Evolutionary conservation across 1,284 basidiomycete genomes (phyloP).

Genomic region (Tranzscheliella williamsii): DNA sequence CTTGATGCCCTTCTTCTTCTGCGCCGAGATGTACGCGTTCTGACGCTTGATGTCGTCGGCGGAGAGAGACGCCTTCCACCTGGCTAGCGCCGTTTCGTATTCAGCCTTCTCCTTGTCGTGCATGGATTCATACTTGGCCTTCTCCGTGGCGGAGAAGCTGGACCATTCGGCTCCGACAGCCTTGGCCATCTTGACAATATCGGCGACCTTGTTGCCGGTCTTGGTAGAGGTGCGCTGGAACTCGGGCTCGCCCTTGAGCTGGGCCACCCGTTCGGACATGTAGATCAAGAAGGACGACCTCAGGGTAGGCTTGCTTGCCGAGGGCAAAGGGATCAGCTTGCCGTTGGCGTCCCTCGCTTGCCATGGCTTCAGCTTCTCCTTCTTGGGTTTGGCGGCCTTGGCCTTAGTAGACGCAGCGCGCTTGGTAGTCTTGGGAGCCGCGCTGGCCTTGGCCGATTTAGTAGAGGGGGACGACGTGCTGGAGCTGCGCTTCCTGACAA

Average conservation of each 20-base stretch:
- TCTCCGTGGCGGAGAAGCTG: slow-evolving; percentile 27
- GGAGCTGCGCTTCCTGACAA: slow-evolving; percentile 28
- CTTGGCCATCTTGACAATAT: slow-evolving; percentile 40
- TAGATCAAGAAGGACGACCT: slow-evolving; percentile 48
- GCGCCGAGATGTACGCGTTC: slow-evolving; percentile 48
- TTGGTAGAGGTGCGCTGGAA: slow-evolving; percentile 40
- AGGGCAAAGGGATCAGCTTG: slow-evolving; percentile 53
- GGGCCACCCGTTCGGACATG: slow-evolving; percentile 43
- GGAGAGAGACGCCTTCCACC: slow-evolving; percentile 47
- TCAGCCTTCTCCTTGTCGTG: slow-evolving; percentile 39
- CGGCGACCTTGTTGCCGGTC: slow-evolving; percentile 40
- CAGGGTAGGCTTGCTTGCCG: slow-evolving; percentile 51
- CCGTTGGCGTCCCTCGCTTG: slow-evolving; percentile 43
- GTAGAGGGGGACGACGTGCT: slow-evolving; percentile 12
- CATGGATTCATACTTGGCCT: slow-evolving; percentile 38
- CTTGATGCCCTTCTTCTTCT: slow-evolving; percentile 42
- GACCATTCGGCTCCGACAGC: slow-evolving; percentile 49
- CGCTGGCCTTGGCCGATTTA: slow-evolving; percentile 6
- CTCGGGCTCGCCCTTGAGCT: slow-evolving; percentile 36
- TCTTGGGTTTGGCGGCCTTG: slow-evolving; percentile 30
- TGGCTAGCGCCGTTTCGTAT: slow-evolving; percentile 45
- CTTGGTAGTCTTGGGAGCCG: slow-evolving; percentile 26
- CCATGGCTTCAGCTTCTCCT: slow-evolving; percentile 51
- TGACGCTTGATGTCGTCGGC: slow-evolving; percentile 56
- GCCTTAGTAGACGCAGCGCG: slow-evolving; percentile 15